Conservation (phyloP, 1,284 basidiomycete genomes). For the Agaricales sp. region DNA sequence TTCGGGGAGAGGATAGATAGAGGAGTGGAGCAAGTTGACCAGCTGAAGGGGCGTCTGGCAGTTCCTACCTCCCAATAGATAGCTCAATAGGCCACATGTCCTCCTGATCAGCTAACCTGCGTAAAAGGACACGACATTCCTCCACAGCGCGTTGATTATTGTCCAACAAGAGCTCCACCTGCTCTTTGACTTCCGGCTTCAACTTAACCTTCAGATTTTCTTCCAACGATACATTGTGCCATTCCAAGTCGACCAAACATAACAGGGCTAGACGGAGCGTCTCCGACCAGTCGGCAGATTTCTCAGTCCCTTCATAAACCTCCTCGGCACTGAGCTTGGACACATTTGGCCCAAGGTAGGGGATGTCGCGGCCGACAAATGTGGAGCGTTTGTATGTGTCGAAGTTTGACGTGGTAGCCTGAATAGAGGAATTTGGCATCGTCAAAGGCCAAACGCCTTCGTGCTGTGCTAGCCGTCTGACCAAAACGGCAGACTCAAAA, state of each 20-base stretch:
- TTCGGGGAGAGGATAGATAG: no score
- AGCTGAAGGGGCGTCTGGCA: no score
- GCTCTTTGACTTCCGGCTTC: background rate
- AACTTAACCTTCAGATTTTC: background rate
- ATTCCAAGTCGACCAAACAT: background rate
- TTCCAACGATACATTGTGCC: background rate
- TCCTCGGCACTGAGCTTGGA: background rate
- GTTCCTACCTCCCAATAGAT: no score
- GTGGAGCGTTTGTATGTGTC: background rate
- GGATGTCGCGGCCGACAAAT: background rate
- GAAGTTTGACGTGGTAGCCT: background rate
- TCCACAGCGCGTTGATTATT: background rate
- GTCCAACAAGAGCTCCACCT: background rate
- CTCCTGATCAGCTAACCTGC: background rate
- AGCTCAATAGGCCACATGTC: background rate
- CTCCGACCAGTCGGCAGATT: background rate
- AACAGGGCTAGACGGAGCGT: background rate
- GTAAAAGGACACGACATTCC: background rate
- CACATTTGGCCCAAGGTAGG: background rate
- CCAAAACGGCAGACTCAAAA: background rate
- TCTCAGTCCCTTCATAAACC: background rate
- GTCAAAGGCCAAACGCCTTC: background rate
- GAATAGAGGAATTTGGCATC: background rate
- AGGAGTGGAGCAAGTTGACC: no score
- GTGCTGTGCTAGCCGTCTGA: background rate